Evolutionary conservation across 306 rosid genomes (phyloP).

Genomic region (Fragaria nilgerrensis): DNA sequence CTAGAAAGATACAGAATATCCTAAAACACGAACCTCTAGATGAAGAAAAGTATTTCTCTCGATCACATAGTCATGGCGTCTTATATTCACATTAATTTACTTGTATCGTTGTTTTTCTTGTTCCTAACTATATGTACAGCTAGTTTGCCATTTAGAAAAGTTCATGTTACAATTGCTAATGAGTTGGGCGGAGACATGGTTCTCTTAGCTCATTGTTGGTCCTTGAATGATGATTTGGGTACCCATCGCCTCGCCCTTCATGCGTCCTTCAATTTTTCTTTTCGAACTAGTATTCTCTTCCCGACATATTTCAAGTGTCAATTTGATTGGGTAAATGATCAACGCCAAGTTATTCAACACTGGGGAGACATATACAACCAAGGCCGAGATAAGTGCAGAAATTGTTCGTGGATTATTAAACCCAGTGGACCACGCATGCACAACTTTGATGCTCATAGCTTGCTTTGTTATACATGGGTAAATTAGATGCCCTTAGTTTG

Average conservation of each 20-base stretch:
- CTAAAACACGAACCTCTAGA: background rate
- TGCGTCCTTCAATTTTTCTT: background rate
- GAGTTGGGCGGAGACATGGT: background rate
- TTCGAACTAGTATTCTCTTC: too few species aligned
- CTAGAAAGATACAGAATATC: too few species aligned
- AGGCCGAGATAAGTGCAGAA: background rate
- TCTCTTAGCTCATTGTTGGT: background rate
- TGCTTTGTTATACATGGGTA: background rate
- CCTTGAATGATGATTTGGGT: too few species aligned
- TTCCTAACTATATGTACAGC: too few species aligned
- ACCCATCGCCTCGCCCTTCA: too few species aligned
- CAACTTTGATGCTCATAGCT: background rate
- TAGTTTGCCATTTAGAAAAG: too few species aligned
- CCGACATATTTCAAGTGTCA: background rate
- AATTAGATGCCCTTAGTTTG: too few species aligned
- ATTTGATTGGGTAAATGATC: background rate
- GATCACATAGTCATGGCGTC: background rate
- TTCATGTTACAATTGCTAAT: too few species aligned
- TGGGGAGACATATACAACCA: too few species aligned
- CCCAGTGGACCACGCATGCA: background rate
- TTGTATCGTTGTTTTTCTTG: background rate
- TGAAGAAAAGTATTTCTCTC: background rate
- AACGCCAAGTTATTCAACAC: too few species aligned
- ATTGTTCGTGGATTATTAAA: too few species aligned
- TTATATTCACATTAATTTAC: background rate